A percentile compares a stretch with the other conserved stretches of the same genome.
Conservation (phyloP, 371 early-diverging fungal species). For the Mycotypha africana region DNA sequence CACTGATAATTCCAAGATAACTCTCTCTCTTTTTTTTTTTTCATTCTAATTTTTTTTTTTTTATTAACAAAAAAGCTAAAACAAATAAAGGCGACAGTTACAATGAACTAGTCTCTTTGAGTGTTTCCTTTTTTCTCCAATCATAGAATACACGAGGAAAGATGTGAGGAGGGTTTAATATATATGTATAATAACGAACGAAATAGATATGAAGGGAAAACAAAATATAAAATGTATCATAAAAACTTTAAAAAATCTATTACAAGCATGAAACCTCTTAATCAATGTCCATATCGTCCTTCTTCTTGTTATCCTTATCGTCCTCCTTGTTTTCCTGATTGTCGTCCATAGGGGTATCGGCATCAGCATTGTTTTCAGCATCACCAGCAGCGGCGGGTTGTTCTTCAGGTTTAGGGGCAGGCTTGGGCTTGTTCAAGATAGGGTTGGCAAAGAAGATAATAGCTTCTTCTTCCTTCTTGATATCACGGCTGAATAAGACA, state of each 20-base stretch:
- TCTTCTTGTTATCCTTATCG: constrained; percentile 44
- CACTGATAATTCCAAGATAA: too few species aligned
- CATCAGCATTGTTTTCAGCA: constrained; percentile 27
- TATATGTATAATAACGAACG: too few species aligned
- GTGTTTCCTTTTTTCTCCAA: neutral
- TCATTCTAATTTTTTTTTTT: constrained; percentile 2
- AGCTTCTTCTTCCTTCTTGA: constrained; percentile 71
- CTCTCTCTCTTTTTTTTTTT: neutral
- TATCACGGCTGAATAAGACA: constrained; percentile 63
- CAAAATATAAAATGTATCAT: too few species aligned
- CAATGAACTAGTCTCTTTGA: neutral
- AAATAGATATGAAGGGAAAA: too few species aligned
- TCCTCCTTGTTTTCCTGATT: constrained; percentile 36
- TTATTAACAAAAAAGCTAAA: neutral
- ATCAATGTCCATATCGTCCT: constrained; percentile 69
- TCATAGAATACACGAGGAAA: too few species aligned
- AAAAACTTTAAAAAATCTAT: too few species aligned
- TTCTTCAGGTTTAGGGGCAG: constrained; percentile 54
- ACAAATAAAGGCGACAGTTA: neutral
- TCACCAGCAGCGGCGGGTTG: constrained; percentile 18
- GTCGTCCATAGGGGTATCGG: constrained; percentile 39
- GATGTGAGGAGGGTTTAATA: too few species aligned
- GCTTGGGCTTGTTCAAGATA: constrained; percentile 90
- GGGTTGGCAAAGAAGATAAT: constrained; percentile 62
- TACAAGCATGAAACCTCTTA: too few species aligned